Conservation (phyloP, 2,329 filamentous ascomycete genomes). For the Diaporthe nobilis region DNA sequence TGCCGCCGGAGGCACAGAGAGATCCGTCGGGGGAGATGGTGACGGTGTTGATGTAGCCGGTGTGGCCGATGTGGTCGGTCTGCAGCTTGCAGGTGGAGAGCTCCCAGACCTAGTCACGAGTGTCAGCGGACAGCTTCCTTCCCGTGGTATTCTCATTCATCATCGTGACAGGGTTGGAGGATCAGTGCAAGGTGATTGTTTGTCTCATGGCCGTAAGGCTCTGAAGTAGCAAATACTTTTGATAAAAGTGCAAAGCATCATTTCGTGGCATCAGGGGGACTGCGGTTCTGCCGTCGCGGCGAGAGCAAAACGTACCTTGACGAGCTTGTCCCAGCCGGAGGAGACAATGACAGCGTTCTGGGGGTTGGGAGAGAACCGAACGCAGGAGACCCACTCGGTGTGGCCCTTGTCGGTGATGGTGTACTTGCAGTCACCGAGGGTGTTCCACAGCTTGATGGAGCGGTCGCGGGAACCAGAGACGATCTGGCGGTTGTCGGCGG, state of each 20-base stretch:
- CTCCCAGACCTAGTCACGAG: slow-evolving; percentile 89
- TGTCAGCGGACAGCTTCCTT: slow-evolving; percentile 46
- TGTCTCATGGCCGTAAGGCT: slow-evolving; percentile 98
- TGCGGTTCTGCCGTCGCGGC: slow-evolving; percentile 38
- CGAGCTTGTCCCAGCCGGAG: slow-evolving; percentile 99
- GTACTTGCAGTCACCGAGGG: slow-evolving; percentile 99
- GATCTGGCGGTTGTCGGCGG: slow-evolving; percentile 99
- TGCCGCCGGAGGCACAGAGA: slow-evolving; percentile 98
- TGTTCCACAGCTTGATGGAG: slow-evolving; percentile 99
- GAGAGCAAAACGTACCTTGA: slow-evolving; percentile 83
- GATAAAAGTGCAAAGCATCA: slow-evolving; percentile 88
- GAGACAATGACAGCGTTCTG: slow-evolving; percentile 99
- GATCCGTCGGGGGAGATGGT: slow-evolving; percentile 99
- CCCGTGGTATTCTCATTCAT: not conserved
- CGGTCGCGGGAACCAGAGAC: slow-evolving; percentile 98
- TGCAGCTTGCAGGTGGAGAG: slow-evolving; percentile 99
- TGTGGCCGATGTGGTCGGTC: slow-evolving; percentile 99
- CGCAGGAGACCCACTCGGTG: slow-evolving; percentile 99
- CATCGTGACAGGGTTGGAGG: slow-evolving; percentile 47
- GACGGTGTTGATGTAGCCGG: slow-evolving; percentile 99
- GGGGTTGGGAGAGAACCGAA: slow-evolving; percentile 99
- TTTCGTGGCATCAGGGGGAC: slow-evolving; percentile 61
- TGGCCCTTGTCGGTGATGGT: slow-evolving; percentile 99
- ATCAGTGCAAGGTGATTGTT: slow-evolving; percentile 94
- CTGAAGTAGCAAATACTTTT: slow-evolving; percentile 99